Evolutionary conservation across 2,329 filamentous ascomycete species (phyloP).

Genomic region (Myriosclerotinia scirpicola): DNA sequence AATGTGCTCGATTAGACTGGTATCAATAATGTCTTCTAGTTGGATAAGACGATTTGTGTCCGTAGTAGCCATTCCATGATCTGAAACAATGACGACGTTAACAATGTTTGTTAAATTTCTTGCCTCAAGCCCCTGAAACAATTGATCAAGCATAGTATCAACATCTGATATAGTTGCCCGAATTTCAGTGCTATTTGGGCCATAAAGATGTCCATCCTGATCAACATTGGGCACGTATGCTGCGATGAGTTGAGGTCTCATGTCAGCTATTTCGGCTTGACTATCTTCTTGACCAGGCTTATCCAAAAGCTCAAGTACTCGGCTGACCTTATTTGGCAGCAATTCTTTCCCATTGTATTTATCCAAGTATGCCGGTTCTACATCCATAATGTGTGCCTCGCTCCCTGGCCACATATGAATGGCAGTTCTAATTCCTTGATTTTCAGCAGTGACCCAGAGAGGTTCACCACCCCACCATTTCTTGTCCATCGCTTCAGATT

Average conservation of each 20-base stretch:
- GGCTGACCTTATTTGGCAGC: conserved; percentile 71
- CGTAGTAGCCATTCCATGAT: conserved; percentile 98
- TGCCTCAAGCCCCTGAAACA: conserved; percentile 73
- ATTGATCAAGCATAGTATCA: conserved; percentile 75
- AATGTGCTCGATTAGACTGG: conserved; percentile 72
- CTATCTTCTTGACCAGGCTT: conserved; percentile 68
- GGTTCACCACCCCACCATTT: conserved; percentile 97
- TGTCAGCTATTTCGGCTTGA: conserved; percentile 49
- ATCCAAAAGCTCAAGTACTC: conserved; percentile 82
- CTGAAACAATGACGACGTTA: conserved; percentile 93
- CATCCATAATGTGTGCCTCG: conserved; percentile 77
- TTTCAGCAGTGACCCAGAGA: conserved; percentile 90
- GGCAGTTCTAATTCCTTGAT: conserved; percentile 72
- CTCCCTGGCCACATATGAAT: conserved; percentile 99
- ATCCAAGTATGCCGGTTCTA: conserved; percentile 79
- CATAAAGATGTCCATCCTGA: conserved; percentile 79
- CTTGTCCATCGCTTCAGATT: conserved; percentile 70
- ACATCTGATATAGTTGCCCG: conserved; percentile 72
- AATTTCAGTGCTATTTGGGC: conserved; percentile 94
- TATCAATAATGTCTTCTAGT: conserved; percentile 83
- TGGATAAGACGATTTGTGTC: conserved; percentile 78
- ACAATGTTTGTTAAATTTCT: conserved; percentile 87
- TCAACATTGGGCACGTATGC: conserved; percentile 96
- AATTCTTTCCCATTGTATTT: conserved; percentile 77
- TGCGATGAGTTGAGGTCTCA: conserved; percentile 85